Evolutionary conservation across 2,329 filamentous ascomycete species (phyloP), one percentile per base, ranked within the genome.

Genomic region (Gyromitra esculenta): DNA sequence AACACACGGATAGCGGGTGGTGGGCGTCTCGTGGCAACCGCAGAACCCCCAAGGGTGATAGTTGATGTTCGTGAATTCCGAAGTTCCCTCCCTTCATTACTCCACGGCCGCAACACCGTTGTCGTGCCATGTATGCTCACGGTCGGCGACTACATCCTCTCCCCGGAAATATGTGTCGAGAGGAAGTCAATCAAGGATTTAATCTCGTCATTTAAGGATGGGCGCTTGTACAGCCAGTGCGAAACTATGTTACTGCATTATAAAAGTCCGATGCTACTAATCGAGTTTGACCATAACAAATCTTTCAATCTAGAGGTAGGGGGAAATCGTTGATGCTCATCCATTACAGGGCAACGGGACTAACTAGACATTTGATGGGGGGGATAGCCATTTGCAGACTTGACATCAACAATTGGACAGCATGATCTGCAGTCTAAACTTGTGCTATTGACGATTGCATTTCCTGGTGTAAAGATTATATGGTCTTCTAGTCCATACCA

Each of bases 281-380:
- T 99, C 82, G 96, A 99, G 84, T 99, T 99, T 83, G 94, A 97
- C 83, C 92, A 97, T 82, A 95, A 97, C 85, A 97, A 97, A 83
- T 95, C 93, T 2, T 99, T 99, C 84, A 98, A 94, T 0, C 90
- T 99, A 15, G 96, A 95, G 83, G 91, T 92, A 0, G 88, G 35
- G 88, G 4, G 52, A 31, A 18, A 43, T 56, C 59, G 50, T 39
- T 25, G 15, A 41, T 39, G 13, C 9, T 66, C 62, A 66, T 31
- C 60, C 52, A 52, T n/a, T 35, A 9, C 8, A n/a, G 9, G 25
- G 37, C 37, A 11, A 2, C 5, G n/a, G 31, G 3, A 15, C 45
- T 74, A 60, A 75, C 11, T 8, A 54, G 39, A 5, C 6, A 48
- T 21, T 2, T 25, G 21, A 18, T 41, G 41, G 62, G 45, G 1